phyloP scores from a whole-genome alignment of 1,284 basidiomycete species.

The Naganishia sp. region DNA sequence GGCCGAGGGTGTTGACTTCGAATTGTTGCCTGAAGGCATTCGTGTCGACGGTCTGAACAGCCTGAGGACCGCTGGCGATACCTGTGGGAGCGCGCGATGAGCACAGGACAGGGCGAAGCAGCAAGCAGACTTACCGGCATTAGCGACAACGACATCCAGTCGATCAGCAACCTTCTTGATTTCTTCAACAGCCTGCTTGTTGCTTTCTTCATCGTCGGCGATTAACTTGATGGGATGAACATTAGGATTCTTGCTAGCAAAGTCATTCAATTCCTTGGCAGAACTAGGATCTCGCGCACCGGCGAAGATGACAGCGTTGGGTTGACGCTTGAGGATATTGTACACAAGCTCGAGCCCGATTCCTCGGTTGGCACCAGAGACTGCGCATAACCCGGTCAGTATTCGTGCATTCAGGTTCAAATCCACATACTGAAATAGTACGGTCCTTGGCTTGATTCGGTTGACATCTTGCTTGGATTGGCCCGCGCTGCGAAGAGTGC shows the following conservation, averaged over 20 bases:
- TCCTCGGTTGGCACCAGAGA: constrained; percentile 38
- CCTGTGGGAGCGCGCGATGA: background rate
- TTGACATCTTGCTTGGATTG: background rate
- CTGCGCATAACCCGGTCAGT: background rate
- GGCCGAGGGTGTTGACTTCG: constrained; percentile 37
- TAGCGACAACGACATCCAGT: constrained; percentile 34
- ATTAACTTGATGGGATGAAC: constrained; percentile 32
- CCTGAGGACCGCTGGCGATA: background rate
- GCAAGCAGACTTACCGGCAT: constrained; percentile 16
- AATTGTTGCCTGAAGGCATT: constrained; percentile 21
- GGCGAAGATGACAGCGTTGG: constrained; percentile 38
- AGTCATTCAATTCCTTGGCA: constrained; percentile 31
- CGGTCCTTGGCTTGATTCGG: background rate
- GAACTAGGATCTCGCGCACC: constrained; percentile 35
- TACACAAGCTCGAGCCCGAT: constrained; percentile 36
- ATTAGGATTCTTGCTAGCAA: constrained; percentile 25
- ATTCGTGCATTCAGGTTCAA: background rate
- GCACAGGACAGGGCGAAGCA: background rate
- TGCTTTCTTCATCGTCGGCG: constrained; percentile 34
- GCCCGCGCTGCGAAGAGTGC: too few relatives aligned
- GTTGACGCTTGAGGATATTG: constrained; percentile 24
- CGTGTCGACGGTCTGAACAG: too few relatives aligned
- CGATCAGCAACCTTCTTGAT: constrained; percentile 27
- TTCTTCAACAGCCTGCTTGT: constrained; percentile 30
- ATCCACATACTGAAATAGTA: background rate